Conservation (phyloP, 2,329 filamentous ascomycete genomes). For the Nemania sp. region DNA sequence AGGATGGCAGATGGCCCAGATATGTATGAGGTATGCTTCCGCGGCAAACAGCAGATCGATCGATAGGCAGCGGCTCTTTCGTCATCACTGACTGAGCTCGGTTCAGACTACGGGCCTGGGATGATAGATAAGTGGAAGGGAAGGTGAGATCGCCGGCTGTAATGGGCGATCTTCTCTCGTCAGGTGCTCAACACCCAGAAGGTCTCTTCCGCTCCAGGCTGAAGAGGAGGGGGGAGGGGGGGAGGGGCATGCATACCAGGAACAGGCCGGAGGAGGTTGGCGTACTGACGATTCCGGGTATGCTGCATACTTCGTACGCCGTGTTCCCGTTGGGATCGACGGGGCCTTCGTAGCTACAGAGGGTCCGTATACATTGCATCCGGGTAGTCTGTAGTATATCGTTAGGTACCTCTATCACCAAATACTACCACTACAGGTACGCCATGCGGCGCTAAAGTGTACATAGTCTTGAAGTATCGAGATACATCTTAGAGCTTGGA, state of each 20-base stretch:
- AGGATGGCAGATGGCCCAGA: not conserved
- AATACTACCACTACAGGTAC: not conserved
- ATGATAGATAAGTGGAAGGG: not conserved
- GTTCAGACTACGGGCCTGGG: constrained; percentile 3
- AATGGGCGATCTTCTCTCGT: constrained; percentile 23
- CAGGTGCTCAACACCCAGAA: constrained; percentile 23
- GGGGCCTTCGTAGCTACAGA: not conserved
- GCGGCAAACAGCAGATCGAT: not conserved
- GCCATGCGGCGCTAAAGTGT: not conserved
- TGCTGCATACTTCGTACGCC: no score
- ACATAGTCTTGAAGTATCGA: not conserved
- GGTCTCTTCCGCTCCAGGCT: constrained; percentile 21
- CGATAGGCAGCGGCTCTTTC: constrained; percentile 4
- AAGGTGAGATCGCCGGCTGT: constrained; percentile 22
- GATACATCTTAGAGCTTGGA: not conserved
- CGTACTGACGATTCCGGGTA: not conserved
- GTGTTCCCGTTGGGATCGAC: no score
- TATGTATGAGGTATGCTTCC: constrained; percentile 1
- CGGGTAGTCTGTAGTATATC: not conserved
- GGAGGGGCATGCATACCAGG: constrained; percentile 24
- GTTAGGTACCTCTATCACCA: not conserved
- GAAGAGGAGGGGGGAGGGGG: constrained; percentile 25
- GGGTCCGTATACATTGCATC: not conserved
- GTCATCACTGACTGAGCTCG: constrained; percentile 9
- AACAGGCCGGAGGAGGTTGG: constrained; percentile 6